Base-by-base conservation (phyloP, 768 basidiomycete genomes). In the Pisolithus marmoratus region DNA sequence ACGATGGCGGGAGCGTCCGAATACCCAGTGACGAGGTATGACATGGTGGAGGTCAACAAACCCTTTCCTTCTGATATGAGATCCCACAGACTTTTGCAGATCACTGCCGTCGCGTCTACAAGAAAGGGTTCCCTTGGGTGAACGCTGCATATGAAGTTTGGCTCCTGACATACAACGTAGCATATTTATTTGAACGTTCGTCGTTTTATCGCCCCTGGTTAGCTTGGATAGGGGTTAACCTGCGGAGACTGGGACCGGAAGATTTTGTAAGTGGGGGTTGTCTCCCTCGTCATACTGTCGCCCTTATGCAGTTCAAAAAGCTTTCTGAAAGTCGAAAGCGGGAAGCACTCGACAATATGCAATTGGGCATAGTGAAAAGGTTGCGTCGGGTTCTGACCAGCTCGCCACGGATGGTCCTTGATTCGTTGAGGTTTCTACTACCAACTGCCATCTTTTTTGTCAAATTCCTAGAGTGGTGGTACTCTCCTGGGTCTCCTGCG, bases 381-480 rank as follows among this genome's bases (percentile, higher is more conserved):
- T 54, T 87, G 40, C 76, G 73, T 55, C 73, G 69, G 26, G 60
- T 82, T 31, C 54, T 88, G 17, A 56, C 70, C 46, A 67, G 69
- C 20, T 80, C 82, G 7, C 90, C 88, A 7, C 79, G 75, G 46
- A 67, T 85, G 40, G 59, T 88, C 8, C 75, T 94, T 29, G 88
- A 93, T 64, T 91, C 89, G 2, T 73, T 94, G 37, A 81, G 84
- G 53, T 71, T 90, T 44, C 75, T 90, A 43, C 79, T 94, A 31
- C 95, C 91, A 15, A 88, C 85, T 19, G 86, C 87, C 38, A 93
- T 99, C 53, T 95, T 99, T 69, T 89, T 91, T 65, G 76, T 99
- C 74, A 95, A 94, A 69, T 94, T 98, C 70, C 75, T 96, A 43
- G 94, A 98, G 70, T 99, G 96, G 94, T 99, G 95, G 94, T 98